A percentile compares a stretch with the other conserved stretches of the same genome.
These are phyloP conservation scores for Saturnispora kantuleensis DNA, from an alignment of 805 yeast genomes.

Conservation along the genomic window DNA sequence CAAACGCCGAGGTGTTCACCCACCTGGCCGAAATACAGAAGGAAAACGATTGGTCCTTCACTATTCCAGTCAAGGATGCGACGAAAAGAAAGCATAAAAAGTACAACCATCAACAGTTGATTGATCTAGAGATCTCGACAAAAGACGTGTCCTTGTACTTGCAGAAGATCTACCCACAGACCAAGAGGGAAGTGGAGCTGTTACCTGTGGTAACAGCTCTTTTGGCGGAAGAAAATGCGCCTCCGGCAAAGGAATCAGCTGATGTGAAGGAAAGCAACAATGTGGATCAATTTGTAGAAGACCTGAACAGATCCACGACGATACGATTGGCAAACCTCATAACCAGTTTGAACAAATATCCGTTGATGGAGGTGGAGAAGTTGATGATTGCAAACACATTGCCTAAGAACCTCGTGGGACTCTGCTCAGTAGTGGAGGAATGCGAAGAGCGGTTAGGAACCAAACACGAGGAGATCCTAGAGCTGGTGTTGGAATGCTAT, in stretches of 20 bases:
- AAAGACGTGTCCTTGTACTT: constrained; percentile 38
- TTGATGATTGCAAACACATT: constrained; percentile 73
- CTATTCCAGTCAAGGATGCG: constrained; percentile 16
- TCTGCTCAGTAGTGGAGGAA: constrained; percentile 79
- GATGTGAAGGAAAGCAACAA: neutral
- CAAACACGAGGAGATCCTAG: constrained; percentile 49
- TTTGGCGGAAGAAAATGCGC: neutral
- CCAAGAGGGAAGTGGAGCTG: neutral
- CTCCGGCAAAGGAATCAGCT: neutral
- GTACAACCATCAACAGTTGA: constrained; percentile 24
- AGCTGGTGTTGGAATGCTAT: constrained; percentile 42
- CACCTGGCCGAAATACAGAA: constrained; percentile 42
- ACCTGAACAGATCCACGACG: constrained; percentile 23
- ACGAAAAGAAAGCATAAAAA: constrained; percentile 21
- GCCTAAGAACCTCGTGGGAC: constrained; percentile 70
- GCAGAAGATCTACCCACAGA: constrained; percentile 15
- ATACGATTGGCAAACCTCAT: constrained; percentile 28
- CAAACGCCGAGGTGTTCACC: constrained; percentile 55
- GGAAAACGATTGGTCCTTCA: constrained; percentile 38
- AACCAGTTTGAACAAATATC: constrained; percentile 36
- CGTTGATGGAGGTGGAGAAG: constrained; percentile 71
- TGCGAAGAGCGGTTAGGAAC: constrained; percentile 79
- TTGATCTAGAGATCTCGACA: constrained; percentile 42
- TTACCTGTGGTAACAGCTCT: neutral
- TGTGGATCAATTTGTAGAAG: neutral